A percentile compares a stretch with the other conserved stretches of the same genome.
These are phyloP conservation scores for Prinsepia uniflora DNA, from an alignment of 306 rosid species.

Conservation along the genomic window DNA sequence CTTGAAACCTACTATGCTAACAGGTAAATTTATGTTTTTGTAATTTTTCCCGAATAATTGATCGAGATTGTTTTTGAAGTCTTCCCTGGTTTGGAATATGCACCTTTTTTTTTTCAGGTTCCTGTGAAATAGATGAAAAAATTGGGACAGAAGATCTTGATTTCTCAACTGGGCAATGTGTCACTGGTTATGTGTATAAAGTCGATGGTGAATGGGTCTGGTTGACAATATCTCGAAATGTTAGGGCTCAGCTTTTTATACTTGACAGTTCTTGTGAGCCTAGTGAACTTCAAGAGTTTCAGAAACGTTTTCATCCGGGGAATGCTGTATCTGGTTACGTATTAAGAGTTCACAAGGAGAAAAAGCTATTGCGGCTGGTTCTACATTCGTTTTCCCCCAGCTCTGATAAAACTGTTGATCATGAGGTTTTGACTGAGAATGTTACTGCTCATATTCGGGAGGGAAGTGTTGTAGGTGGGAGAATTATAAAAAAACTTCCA, in stretches of 20 bases:
- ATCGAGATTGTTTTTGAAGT: background rate
- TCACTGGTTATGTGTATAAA: slow-evolving; percentile 71
- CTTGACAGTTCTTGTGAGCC: slow-evolving; percentile 82
- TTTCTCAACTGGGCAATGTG: slow-evolving; percentile 55
- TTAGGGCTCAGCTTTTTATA: slow-evolving; percentile 66
- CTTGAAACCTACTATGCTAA: slow-evolving; percentile 46
- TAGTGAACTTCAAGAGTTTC: slow-evolving; percentile 59
- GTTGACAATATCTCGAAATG: slow-evolving; percentile 63
- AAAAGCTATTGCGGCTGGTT: slow-evolving; percentile 62
- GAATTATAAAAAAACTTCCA: slow-evolving; percentile 63
- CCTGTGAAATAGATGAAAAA: slow-evolving; percentile 38
- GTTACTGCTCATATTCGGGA: slow-evolving; percentile 42
- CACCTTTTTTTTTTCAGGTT: slow-evolving; percentile 46
- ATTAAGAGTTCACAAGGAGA: slow-evolving; percentile 50
- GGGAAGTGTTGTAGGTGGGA: slow-evolving; percentile 74
- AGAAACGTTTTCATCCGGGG: slow-evolving; percentile 61
- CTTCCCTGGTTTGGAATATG: slow-evolving; percentile 14
- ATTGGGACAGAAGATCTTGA: slow-evolving; percentile 29
- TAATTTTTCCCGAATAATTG: background rate
- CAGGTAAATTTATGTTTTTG: slow-evolving; percentile 41
- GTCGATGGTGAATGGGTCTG: slow-evolving; percentile 82
- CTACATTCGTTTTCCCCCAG: slow-evolving; percentile 29
- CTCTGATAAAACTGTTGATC: slow-evolving; percentile 24
- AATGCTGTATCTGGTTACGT: slow-evolving; percentile 56
- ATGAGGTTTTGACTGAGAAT: slow-evolving; percentile 28